Conservation (phyloP, 345 rosid species). For the Eucalyptus microcorys region DNA sequence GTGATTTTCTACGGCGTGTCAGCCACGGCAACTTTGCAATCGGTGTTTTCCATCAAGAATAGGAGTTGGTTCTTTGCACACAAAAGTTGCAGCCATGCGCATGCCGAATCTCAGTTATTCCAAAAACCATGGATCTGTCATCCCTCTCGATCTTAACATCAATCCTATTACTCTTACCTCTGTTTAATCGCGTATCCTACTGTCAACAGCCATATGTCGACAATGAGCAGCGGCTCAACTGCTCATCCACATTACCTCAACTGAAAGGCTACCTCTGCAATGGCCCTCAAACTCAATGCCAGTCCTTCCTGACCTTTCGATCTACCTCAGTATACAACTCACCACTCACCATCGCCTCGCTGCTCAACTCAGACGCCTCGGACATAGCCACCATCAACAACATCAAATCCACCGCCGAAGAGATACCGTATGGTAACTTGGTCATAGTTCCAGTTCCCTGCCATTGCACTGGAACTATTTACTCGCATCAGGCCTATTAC, state of each 20-base stretch:
- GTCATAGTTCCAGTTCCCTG: conserved; percentile 19
- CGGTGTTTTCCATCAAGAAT: neutral
- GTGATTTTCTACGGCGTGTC: neutral
- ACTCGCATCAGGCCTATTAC: neutral
- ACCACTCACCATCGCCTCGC: conserved; percentile 1
- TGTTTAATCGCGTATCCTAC: neutral
- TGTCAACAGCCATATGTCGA: neutral
- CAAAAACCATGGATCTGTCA: neutral
- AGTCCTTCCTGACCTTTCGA: conserved; percentile 7
- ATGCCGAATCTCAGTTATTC: neutral
- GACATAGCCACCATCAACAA: conserved; percentile 4
- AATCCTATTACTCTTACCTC: neutral
- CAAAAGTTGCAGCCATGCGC: neutral
- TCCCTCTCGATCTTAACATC: neutral
- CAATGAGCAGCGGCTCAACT: neutral
- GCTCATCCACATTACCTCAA: neutral
- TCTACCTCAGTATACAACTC: neutral
- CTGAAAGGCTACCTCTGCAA: conserved; percentile 13
- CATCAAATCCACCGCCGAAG: neutral
- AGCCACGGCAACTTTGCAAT: neutral
- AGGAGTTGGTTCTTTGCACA: neutral
- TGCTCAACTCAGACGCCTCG: conserved; percentile 9
- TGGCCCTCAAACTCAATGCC: conserved; percentile 5
- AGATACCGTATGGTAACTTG: neutral
- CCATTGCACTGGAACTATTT: conserved; percentile 4